Evolutionary conservation across 768 basidiomycete genomes (phyloP), one percentile per base, ranked within the genome.

Genomic region (Xanthoconium stramineum): DNA sequence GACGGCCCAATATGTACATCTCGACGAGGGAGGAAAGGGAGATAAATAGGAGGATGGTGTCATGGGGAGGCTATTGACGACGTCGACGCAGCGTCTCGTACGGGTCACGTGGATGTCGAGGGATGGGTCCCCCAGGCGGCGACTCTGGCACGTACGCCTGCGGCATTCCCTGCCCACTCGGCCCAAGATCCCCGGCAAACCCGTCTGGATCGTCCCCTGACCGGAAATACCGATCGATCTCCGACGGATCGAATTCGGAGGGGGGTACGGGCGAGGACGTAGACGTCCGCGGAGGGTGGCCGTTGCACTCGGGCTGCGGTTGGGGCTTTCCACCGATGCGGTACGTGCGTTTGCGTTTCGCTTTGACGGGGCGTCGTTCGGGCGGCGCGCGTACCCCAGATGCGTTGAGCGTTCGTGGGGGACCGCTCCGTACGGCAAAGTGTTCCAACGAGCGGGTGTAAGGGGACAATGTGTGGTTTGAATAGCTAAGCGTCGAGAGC

Each of bases 391-490:
- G 68, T 9, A 72, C 56, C 35, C 78, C 74, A 28, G 64, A 68
- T 17, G 72, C 68, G 44, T 70, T 63, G 56, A 71, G 68, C 9
- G 68, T 66, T 35, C 83, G 76, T 19, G 86, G 89, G 1, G 93
- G 94, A 24, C 88, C 90, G 56, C 91, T 92, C 33, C 94, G 83
- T 13, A 97, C 93, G 1, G 94, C 92, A 69, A 96, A 95, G 71
- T 97, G 94, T 57, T 89, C 87, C 30, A 94, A 78, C 14, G 88
- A 86, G 52, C 93, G 84, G 7, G 95, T 97, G 71, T 96, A 98
- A 0, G 95, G 96, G 1, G 90, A 93, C 4, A 99, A 76, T 0
- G 96, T 99, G 66, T 97, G 96, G 65, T 97, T 93, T 2, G 93
- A 94, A 62, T 87, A 80, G 19, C 84, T 86, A 45, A 99, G 83